These are phyloP conservation scores for Cryptosporidium ubiquitum DNA, from an alignment of 169 alveolate species.

Conservation along the genomic window DNA sequence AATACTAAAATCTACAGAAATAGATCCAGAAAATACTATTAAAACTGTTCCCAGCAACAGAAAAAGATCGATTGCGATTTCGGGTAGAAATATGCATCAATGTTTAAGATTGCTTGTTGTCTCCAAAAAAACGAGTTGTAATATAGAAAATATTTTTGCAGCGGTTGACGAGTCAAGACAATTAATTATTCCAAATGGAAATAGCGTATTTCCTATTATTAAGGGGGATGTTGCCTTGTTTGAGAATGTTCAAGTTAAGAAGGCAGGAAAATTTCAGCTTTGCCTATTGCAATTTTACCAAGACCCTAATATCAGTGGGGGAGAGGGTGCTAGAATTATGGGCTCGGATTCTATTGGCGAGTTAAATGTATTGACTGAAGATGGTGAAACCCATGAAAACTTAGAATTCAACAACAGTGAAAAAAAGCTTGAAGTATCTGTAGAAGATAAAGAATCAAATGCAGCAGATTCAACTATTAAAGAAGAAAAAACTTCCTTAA, in stretches of 20 bases:
- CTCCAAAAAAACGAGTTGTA: conserved; percentile 40
- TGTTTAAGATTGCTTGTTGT: conserved; percentile 65
- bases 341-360: conserved; percentile 72
- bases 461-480: neutral
- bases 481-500: neutral
- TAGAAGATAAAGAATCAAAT: neutral
- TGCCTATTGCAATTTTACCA: conserved; percentile 69
- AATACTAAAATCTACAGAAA: conserved; percentile 17
- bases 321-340: conserved; percentile 70
- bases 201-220: conserved; percentile 47
- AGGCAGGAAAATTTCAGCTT: conserved; percentile 30
- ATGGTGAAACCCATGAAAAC: neutral
- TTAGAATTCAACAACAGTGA: neutral
- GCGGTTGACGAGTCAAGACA: conserved; percentile 67
- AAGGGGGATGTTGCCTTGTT: conserved; percentile 68
- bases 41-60: neutral
- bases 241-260: conserved; percentile 61
- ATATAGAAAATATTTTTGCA: conserved; percentile 59
- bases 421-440: neutral
- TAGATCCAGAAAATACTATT: neutral
- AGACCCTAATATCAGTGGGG: conserved; percentile 69
- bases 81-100: conserved; percentile 74
- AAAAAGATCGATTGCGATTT: conserved; percentile 58
- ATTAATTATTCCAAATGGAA: conserved; percentile 61
- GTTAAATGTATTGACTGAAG: conserved; percentile 13